Evolutionary conservation across 2,329 filamentous ascomycete genomes (phyloP).

Genomic region (Aulographum hederae): DNA sequence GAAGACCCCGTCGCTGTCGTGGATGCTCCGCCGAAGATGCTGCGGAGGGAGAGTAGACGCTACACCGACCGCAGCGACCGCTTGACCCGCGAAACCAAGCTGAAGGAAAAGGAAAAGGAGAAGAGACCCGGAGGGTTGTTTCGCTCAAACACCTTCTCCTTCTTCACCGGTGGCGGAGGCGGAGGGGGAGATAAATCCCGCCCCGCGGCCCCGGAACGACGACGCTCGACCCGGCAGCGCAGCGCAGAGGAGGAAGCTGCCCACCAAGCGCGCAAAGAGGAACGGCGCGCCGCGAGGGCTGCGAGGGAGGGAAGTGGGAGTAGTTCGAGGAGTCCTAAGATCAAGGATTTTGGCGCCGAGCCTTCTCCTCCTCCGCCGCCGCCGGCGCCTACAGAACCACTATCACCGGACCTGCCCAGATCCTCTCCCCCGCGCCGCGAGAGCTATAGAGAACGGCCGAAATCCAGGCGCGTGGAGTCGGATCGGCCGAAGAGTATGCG

Average conservation of each 20-base stretch:
- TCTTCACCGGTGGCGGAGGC: too few relatives aligned
- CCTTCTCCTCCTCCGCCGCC: not conserved
- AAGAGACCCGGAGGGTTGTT: not conserved
- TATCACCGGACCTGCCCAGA: not conserved
- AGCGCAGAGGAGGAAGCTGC: not conserved
- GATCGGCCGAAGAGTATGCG: not conserved
- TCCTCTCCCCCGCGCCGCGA: too few relatives aligned
- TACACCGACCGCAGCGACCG: not conserved
- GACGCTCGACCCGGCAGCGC: too few relatives aligned
- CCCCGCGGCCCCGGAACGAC: not conserved
- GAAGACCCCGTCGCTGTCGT: too few relatives aligned
- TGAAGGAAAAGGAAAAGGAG: not conserved
- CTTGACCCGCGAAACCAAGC: not conserved
- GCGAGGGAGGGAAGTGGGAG: not conserved
- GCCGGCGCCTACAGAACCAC: not conserved
- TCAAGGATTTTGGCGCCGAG: not conserved
- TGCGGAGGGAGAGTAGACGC: not conserved
- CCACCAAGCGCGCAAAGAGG: not conserved
- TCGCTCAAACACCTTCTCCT: not conserved
- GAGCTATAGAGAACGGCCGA: too few relatives aligned
- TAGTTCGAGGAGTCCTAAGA: not conserved
- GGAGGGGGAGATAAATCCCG: too few relatives aligned
- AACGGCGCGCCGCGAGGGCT: not conserved
- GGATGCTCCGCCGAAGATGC: not conserved
- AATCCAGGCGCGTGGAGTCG: not conserved